Evolutionary conservation across 2,329 filamentous ascomycete species (phyloP).

Genomic region (Sarocladium strictum): DNA sequence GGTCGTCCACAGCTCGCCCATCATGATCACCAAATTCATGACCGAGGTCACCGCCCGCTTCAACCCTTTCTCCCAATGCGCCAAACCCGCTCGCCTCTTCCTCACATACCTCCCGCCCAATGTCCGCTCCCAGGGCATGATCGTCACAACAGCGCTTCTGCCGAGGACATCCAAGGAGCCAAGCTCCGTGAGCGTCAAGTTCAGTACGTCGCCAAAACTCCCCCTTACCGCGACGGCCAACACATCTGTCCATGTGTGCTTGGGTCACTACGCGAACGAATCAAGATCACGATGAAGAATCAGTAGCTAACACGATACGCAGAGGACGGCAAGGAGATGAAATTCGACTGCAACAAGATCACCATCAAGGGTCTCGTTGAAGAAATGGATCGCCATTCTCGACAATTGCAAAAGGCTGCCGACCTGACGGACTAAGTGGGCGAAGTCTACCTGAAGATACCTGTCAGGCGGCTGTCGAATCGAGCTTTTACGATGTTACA

Average conservation of each 20-base stretch:
- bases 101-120: conserved; percentile 77
- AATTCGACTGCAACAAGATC: conserved; percentile 72
- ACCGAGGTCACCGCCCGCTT: conserved; percentile 81
- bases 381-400: conserved; percentile 86
- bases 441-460: conserved; percentile 18
- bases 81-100: conserved; percentile 81
- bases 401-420: conserved; percentile 73
- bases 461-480: neutral
- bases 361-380: conserved; percentile 81
- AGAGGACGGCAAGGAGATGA: conserved; percentile 93
- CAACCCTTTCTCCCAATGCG: conserved; percentile 79
- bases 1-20: conserved; percentile 17
- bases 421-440: conserved; percentile 63
- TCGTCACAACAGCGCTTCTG: conserved; percentile 71
- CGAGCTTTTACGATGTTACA: neutral
- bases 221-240: neutral
- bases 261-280: too few species aligned
- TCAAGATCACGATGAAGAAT: neutral
- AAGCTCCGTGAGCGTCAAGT: conserved; percentile 70
- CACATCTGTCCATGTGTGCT: too few species aligned
- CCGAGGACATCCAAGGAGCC: conserved; percentile 63
- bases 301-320: conserved; percentile 15
- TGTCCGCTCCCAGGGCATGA: conserved; percentile 66
- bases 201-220: conserved; percentile 55
- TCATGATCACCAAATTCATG: conserved; percentile 81